Evolutionary conservation across 805 yeast species (phyloP), one percentile per base, ranked within the genome.

Genomic region (Brettanomyces anomalus): DNA sequence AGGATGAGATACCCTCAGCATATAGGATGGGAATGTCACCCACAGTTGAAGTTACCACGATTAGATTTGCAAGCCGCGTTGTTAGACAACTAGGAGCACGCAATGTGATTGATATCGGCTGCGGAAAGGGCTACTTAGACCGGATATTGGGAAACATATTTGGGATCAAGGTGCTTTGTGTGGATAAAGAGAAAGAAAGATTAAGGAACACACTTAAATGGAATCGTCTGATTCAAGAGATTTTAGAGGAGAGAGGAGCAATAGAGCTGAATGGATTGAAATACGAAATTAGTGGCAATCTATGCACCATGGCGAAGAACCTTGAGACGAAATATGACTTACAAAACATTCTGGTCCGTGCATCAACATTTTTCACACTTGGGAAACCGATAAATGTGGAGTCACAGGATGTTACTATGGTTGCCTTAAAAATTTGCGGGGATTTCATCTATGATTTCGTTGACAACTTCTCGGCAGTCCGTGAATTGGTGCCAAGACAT

Each of bases 91-190:
- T 16, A 8, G 30, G 15, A 28, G 19, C 15, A 24, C 26, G 4
- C 5, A 43, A 33, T 36, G 40, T 56, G 0, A 38, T 58, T 11
- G 65, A 60, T 36, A 44, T 60, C 16, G 65, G 59, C 7, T 55
- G 63, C 1, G 65, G 65, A 4, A 60, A 58, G 37, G 64, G 64
- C 6, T 55, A 57, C 36, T 36, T 60, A 18, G 50, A 57, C 3
- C 44, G 64, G 14, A 40, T 60, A 4, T 37, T 60, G 10, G 43
- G 49, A 1, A 50, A 51, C 37, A 38, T 47, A 13, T 52, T 44
- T 40, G 20, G 46, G 1, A 34, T 44, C 8, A 44, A 38, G 11
- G 44, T 51, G 4, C 49, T 53, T 15, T 56, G 62, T 37, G 51
- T 55, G 2, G 65, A 60, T 39, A 34, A 41, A 31, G 52, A 51